phyloP scores from a whole-genome alignment of 148 eudicot genomes.

The Chenopodium berlandieri region DNA sequence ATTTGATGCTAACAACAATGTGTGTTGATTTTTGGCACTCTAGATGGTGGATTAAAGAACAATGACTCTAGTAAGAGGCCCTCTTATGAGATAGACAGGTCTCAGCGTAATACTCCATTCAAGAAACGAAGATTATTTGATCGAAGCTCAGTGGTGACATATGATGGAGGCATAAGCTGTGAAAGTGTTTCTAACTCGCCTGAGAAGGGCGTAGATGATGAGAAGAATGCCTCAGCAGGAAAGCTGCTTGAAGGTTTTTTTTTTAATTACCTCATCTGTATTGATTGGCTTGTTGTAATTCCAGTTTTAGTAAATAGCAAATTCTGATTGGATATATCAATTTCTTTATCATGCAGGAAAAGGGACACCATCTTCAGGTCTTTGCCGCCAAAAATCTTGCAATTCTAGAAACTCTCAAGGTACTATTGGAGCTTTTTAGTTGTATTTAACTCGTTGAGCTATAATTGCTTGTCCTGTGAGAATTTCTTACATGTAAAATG shows the following conservation, averaged over 20 bases:
- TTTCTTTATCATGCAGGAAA: constrained; percentile 40
- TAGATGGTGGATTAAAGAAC: constrained; percentile 54
- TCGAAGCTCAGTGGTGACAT: constrained; percentile 44
- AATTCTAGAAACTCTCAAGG: constrained; percentile 59
- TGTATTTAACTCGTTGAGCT: not conserved
- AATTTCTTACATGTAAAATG: constrained; percentile 24
- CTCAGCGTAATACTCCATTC: constrained; percentile 52
- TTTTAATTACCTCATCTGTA: not conserved
- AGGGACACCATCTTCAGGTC: constrained; percentile 41
- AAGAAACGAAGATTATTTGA: constrained; percentile 72
- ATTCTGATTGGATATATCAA: constrained; percentile 10
- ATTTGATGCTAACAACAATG: not conserved
- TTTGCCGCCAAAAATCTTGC: constrained; percentile 41
- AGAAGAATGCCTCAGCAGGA: constrained; percentile 37
- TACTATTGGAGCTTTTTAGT: constrained; percentile 20
- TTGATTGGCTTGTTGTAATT: not conserved
- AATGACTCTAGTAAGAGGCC: constrained; percentile 48
- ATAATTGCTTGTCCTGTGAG: not conserved
- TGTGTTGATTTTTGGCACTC: constrained; percentile 2
- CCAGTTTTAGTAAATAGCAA: not conserved
- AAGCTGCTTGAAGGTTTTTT: constrained; percentile 53
- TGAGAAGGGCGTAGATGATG: constrained; percentile 45
- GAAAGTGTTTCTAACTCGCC: constrained; percentile 81
- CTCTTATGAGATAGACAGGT: constrained; percentile 49
- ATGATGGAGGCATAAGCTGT: constrained; percentile 67